These are phyloP conservation scores for Geotrichum phurueaensis DNA, from an alignment of 1,139 yeast species.

Conservation along the genomic window DNA sequence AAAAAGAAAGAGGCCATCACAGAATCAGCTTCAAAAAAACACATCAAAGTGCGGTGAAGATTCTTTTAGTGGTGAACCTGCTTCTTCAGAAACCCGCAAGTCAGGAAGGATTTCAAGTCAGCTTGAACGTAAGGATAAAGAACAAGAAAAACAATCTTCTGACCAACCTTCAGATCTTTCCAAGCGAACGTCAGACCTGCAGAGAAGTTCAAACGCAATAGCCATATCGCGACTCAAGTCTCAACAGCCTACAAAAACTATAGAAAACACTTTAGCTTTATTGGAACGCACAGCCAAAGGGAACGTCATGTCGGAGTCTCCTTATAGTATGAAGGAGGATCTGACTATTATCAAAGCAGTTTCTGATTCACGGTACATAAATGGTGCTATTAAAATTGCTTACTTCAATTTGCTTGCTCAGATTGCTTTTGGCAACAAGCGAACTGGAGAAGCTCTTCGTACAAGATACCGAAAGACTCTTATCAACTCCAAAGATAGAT, in stretches of 20 bases:
- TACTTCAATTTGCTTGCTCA: constrained; percentile 6
- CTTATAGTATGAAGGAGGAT: constrained; percentile 10
- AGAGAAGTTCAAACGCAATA: neutral
- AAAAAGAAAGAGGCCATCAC: neutral
- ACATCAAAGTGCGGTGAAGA: neutral
- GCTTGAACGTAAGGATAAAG: neutral
- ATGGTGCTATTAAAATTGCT: constrained; percentile 4
- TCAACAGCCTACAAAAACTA: neutral
- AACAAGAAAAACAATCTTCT: neutral
- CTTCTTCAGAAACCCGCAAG: neutral
- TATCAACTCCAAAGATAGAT: neutral
- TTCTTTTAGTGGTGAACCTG: neutral
- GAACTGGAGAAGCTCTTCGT: constrained; percentile 6
- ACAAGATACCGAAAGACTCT: constrained; percentile 4
- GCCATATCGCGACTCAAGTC: neutral
- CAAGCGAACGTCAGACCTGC: neutral
- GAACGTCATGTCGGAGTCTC: neutral
- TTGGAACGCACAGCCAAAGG: neutral
- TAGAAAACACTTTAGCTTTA: neutral
- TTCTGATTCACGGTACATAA: neutral
- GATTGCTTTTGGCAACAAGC: neutral
- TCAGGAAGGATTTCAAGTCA: neutral
- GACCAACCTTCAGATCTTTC: neutral
- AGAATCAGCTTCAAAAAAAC: no score
- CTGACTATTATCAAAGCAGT: constrained; percentile 9